Base-by-base conservation (phyloP, 2,329 filamentous ascomycete species). In the Diplodia seriata region DNA sequence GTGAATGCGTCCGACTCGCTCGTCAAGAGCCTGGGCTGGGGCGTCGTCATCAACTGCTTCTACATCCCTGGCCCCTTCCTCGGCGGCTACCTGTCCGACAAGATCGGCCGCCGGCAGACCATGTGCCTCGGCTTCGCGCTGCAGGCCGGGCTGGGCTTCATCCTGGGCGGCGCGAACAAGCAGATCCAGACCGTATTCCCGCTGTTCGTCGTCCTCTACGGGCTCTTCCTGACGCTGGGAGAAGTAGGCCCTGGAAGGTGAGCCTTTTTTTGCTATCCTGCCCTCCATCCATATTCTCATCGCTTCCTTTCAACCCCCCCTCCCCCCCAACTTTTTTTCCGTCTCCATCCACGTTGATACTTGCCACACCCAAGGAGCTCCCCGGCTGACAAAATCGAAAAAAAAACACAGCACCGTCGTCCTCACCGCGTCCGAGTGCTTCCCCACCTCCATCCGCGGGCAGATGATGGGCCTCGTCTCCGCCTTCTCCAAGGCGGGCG, bases 111-210 rank as follows among this genome's bases (percentile, higher is more conserved):
- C 4, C 47, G 73, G 7, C 71, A 70, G 49, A 74, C 73, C 2
- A 74, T 74, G 71, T 70, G 70, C 43, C 55, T 75, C 2, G 74
- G 74, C 1, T 75, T 73, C 54, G 71, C 69, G 9, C 67, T 72
- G 4, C 73, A 74, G 61, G 73, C 73, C 4, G 68, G 68, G 31
- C 70, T 75, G 2, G 74, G 74, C 18, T 74, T 75, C 64, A 69
- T 75, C 23, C 62, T 75, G 18, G 74, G 74, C 18, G 73, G 73
- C 14, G 70, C 71, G 12, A 54, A 70, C n/a, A 43, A 71, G 20
- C 70, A 74, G 49, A 78, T 79, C 31, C 74, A 78, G 61, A 70
- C 71, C 4, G 70, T 72, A 7, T 75, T 75, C 26, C 72, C 74
- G 0, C 72, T 79, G 0, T 75, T 75, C 69, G 74, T 75, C 40